These are phyloP conservation scores for Delonix regia DNA, from an alignment of 306 rosid species.

Conservation along the genomic window DNA sequence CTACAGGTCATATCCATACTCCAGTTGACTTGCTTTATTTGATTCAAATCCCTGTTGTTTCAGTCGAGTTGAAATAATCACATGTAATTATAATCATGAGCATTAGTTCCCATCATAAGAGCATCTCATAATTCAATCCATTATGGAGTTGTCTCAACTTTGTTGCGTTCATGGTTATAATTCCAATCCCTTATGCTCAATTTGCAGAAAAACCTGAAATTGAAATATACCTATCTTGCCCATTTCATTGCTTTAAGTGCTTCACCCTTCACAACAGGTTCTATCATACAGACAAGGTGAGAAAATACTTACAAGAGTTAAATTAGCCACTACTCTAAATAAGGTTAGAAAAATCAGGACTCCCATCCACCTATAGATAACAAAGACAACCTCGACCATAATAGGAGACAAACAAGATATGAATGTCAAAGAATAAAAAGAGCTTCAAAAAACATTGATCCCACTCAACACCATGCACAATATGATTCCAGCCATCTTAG, in stretches of 20 bases:
- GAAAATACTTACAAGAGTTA: constrained; percentile 17
- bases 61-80: neutral
- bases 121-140: neutral
- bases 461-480: constrained; percentile 18
- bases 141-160: neutral
- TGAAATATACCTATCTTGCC: neutral
- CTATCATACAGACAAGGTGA: neutral
- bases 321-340: neutral
- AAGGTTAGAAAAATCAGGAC: neutral
- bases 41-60: too few species aligned
- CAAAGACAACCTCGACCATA: neutral
- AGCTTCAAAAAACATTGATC: neutral
- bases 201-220: neutral
- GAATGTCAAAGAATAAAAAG: constrained; percentile 5
- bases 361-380: neutral
- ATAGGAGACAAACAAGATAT: neutral
- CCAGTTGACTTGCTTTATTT: too few species aligned
- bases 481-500: constrained; percentile 19
- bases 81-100: neutral
- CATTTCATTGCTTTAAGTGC: neutral
- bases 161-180: neutral
- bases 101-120: neutral
- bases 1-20: too few species aligned
- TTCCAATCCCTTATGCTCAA: neutral
- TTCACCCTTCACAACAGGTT: neutral